phyloP scores from a whole-genome alignment of 2,329 filamentous ascomycete species.

The Aspergillus luchuensis region DNA sequence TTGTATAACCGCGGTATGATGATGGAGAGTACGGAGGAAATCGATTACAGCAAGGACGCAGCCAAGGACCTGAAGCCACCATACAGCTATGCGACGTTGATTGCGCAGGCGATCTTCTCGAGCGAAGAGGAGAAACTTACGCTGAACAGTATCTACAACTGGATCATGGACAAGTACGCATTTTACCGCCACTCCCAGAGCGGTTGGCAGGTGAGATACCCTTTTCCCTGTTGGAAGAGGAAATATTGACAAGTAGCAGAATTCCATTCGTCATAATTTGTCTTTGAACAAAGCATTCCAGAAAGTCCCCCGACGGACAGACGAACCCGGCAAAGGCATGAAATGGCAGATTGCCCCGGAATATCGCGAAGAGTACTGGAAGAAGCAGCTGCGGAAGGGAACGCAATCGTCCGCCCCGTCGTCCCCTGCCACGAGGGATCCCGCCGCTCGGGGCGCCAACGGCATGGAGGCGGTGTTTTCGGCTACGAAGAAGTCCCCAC shows the following conservation, averaged over 20 bases:
- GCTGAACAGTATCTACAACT: slow-evolving; percentile 88
- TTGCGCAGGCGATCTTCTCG: slow-evolving; percentile 91
- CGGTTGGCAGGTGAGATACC: slow-evolving; percentile 79
- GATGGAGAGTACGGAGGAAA: slow-evolving; percentile 57
- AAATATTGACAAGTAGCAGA: slow-evolving; percentile 53
- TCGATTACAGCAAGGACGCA: slow-evolving; percentile 69
- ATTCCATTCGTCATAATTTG: slow-evolving; percentile 94
- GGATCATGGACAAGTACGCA: slow-evolving; percentile 86
- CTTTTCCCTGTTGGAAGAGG: neutral
- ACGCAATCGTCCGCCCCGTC: slow-evolving; percentile 50
- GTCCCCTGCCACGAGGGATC: slow-evolving; percentile 49
- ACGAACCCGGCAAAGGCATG: slow-evolving; percentile 98
- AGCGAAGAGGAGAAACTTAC: slow-evolving; percentile 87
- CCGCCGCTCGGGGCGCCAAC: slow-evolving; percentile 40
- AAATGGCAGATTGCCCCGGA: slow-evolving; percentile 95
- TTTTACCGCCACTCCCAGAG: slow-evolving; percentile 85
- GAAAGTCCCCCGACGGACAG: slow-evolving; percentile 87
- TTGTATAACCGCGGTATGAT: slow-evolving; percentile 54
- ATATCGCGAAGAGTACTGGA: slow-evolving; percentile 82
- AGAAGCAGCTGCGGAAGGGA: slow-evolving; percentile 57
- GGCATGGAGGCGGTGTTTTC: slow-evolving; percentile 46
- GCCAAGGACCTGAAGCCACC: slow-evolving; percentile 92
- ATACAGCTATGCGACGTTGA: slow-evolving; percentile 95
- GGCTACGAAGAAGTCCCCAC: slow-evolving; percentile 41
- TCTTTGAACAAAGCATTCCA: slow-evolving; percentile 93